Conservation (phyloP, 441 rosid species). For the Biscutella laevigata region DNA sequence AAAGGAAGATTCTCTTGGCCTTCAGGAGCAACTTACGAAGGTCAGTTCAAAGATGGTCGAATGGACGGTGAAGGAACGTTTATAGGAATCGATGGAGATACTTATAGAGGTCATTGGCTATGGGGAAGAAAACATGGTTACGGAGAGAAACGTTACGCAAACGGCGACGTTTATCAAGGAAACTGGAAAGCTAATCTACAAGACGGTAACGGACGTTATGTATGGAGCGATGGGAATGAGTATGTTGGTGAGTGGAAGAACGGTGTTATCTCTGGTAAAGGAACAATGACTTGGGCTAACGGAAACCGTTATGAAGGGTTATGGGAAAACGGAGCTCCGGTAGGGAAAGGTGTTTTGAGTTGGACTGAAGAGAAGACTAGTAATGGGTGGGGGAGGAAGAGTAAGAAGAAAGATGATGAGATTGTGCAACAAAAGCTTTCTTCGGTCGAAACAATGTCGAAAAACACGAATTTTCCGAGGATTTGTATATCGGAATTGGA, state of each 20-base stretch:
- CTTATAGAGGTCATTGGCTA: constrained; percentile 31
- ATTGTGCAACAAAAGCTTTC: constrained; percentile 24
- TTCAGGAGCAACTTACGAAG: constrained; percentile 32
- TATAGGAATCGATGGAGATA: constrained; percentile 26
- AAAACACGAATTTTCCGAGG: constrained; percentile 18
- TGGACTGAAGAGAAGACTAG: constrained; percentile 25
- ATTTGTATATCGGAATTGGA: constrained; percentile 31
- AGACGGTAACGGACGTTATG: constrained; percentile 38
- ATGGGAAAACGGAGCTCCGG: constrained; percentile 36
- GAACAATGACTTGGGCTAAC: constrained; percentile 33
- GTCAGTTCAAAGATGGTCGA: constrained; percentile 30
- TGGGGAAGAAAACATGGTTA: constrained; percentile 31
- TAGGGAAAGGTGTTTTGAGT: constrained; percentile 30
- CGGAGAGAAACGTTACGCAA: constrained; percentile 30
- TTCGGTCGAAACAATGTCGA: constrained; percentile 4
- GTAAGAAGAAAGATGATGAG: constrained; percentile 24
- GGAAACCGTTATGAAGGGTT: constrained; percentile 35
- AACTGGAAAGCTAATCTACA: constrained; percentile 34
- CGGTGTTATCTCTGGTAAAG: constrained; percentile 35
- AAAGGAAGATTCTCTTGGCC: constrained; percentile 36
- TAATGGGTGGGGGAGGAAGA: constrained; percentile 21
- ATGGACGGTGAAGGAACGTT: constrained; percentile 34
- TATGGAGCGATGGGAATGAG: constrained; percentile 39
- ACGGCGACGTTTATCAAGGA: constrained; percentile 38
- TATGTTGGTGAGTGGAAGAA: constrained; percentile 37